A percentile compares a stretch with the other conserved stretches of the same genome.
phyloP scores from a whole-genome alignment of 2,329 filamentous ascomycete species.

The Simplicillium aogashimaense region DNA sequence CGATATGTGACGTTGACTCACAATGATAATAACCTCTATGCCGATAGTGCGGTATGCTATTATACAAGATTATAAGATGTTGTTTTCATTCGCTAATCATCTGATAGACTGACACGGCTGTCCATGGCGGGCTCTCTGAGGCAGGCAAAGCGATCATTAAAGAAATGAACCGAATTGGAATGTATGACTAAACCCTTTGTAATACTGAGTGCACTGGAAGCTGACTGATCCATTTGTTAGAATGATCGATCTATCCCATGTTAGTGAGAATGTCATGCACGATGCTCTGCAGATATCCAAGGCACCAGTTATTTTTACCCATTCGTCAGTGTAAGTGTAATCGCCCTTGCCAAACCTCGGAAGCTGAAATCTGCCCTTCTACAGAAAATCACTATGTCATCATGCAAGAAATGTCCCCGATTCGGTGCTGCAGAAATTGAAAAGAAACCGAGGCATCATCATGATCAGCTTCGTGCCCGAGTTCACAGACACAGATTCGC shows the following conservation, averaged over 20 bases:
- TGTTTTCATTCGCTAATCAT: background rate
- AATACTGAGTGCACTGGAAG: background rate
- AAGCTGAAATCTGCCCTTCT: background rate
- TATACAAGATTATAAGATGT: background rate
- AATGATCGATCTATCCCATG: slow-evolving; percentile 8
- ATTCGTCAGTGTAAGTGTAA: slow-evolving; percentile 4
- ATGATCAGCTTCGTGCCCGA: background rate
- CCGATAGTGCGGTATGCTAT: slow-evolving; percentile 6
- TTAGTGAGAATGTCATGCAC: background rate
- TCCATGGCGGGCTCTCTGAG: slow-evolving; percentile 58
- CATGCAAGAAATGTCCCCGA: background rate
- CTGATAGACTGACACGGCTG: slow-evolving; percentile 31
- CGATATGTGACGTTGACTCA: background rate
- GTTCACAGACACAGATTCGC: no score
- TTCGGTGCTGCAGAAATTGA: background rate
- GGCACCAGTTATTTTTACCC: slow-evolving; percentile 7
- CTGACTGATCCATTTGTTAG: slow-evolving; percentile 1
- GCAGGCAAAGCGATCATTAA: slow-evolving; percentile 54
- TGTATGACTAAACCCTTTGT: slow-evolving; percentile 29
- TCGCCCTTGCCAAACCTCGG: background rate
- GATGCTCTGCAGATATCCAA: background rate
- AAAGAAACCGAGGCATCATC: background rate
- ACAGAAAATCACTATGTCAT: background rate
- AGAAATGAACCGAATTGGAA: slow-evolving; percentile 82
- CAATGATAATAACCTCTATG: slow-evolving; percentile 5